phyloP scores from a whole-genome alignment of 2,329 filamentous ascomycete species.

The Mycosphaerella sp. region DNA sequence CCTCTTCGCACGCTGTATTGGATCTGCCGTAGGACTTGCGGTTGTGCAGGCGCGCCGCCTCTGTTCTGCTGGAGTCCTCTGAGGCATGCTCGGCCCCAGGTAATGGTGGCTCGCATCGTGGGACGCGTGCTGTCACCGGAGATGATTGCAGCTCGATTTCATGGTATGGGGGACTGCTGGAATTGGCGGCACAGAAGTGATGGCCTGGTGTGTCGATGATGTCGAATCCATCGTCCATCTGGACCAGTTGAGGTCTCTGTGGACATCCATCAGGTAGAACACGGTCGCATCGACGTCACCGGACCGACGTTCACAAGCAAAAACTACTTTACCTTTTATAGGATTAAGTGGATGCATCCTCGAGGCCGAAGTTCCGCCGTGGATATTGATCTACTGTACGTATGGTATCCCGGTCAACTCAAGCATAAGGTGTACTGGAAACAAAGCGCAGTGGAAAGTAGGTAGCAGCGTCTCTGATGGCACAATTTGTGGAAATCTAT shows the following conservation, averaged over 20 bases:
- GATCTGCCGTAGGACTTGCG: conserved; percentile 29
- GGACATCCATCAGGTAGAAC: too few relatives aligned
- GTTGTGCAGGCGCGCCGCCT: conserved; percentile 22
- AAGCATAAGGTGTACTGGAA: too few relatives aligned
- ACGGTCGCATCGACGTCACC: neutral
- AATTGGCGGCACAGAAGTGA: neutral
- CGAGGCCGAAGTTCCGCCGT: too few relatives aligned
- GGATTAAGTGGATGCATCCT: too few relatives aligned
- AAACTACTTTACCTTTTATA: neutral
- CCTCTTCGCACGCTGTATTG: conserved; percentile 29
- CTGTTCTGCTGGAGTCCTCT: conserved; percentile 14
- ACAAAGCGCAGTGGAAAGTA: too few relatives aligned
- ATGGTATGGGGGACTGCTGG: neutral
- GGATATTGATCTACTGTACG: too few relatives aligned
- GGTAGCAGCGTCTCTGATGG: neutral
- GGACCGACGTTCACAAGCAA: neutral
- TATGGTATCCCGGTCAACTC: neutral
- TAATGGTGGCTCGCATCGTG: conserved; percentile 27
- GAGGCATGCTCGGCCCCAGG: conserved; percentile 26
- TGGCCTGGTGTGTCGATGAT: neutral
- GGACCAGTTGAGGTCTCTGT: neutral
- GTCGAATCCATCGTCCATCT: neutral
- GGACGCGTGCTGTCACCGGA: conserved; percentile 13
- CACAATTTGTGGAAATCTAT: neutral
- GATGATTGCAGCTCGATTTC: neutral